phyloP scores from a whole-genome alignment of 2,329 filamentous ascomycete species.

The Monosporascus sp. region DNA sequence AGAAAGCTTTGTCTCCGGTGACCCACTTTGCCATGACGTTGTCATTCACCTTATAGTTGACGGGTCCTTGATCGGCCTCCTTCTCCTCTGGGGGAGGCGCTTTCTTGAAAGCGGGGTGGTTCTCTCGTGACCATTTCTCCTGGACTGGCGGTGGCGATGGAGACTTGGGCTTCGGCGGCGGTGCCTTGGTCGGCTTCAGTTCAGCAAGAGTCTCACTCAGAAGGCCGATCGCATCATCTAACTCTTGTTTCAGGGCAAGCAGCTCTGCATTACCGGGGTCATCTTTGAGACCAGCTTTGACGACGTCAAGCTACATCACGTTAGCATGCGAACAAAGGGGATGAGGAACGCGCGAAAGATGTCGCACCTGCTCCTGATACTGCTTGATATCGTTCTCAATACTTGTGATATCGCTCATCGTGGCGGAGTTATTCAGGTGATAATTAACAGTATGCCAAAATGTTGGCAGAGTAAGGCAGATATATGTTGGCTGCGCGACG shows the following conservation, averaged over 20 bases:
- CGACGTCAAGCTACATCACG: slow-evolving; percentile 62
- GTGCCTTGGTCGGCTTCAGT: slow-evolving; percentile 57
- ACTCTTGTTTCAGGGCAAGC: slow-evolving; percentile 69
- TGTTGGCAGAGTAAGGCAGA: background rate
- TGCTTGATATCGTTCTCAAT: slow-evolving; percentile 48
- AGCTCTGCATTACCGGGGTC: slow-evolving; percentile 78
- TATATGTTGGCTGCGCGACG: background rate
- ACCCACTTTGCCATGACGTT: slow-evolving; percentile 86
- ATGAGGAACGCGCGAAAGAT: background rate
- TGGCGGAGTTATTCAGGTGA: slow-evolving; percentile 5
- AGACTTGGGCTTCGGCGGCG: slow-evolving; percentile 33
- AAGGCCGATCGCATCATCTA: slow-evolving; percentile 74
- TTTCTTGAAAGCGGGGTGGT: slow-evolving; percentile 71
- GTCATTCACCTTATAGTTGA: slow-evolving; percentile 80
- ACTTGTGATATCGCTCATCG: slow-evolving; percentile 37
- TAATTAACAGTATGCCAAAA: background rate
- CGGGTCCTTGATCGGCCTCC: slow-evolving; percentile 42
- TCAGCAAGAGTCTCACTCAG: slow-evolving; percentile 78
- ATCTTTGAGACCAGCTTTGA: slow-evolving; percentile 68
- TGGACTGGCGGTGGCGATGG: slow-evolving; percentile 48
- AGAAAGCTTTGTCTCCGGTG: slow-evolving; percentile 83
- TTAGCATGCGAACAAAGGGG: background rate
- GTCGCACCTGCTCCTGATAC: slow-evolving; percentile 51
- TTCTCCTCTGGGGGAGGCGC: slow-evolving; percentile 46
- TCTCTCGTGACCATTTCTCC: slow-evolving; percentile 75